Evolutionary conservation across 73 alveolate species (phyloP), one percentile per base, ranked within the genome.

Genomic region (Stentor roeselii): DNA sequence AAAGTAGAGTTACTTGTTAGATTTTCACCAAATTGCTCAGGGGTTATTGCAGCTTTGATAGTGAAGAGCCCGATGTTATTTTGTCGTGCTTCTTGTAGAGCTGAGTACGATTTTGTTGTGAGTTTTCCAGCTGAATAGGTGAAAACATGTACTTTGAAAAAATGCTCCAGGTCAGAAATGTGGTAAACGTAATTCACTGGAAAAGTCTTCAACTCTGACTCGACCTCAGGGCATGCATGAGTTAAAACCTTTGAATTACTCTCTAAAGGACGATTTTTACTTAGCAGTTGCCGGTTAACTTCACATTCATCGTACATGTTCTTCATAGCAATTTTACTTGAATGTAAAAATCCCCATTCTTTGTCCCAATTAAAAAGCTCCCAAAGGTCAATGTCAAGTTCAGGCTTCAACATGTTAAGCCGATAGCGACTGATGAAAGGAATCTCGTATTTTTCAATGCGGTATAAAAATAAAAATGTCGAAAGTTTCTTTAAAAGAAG

Each of bases 351-450:
- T 38, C 60, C 74, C 74, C 84, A 76, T 3, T 76, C 84, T 76
- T 76, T 76, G 37, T 76, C 84, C 74, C 84, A 76, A 40, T n/a
- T n/a, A 27, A 36, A 76, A 37, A 76, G 60, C 11, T 76, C 84
- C 74, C 74, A 76, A 21, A 76, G 60, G 36, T 76, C 84, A 2
- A 21, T 30, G 80, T 76, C 84, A 27, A 76, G 74, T n/a, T 76
- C 84, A 76, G 84, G 84, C 59, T 35, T 39, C 11, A 76, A 38
- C 41, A 76, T 37, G 39, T 76, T 76, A 15, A 76, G 32, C 36
- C 84, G 14, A 76, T 76, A 76, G 2, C 75, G 32, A 21, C n/a
- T n/a, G 0, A 76, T 76, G 34, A 76, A 76, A 35, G 84, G 84
- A 15, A 76, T 35, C 39, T 76, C 84, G 2, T 21, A 41, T 14